Conservation (phyloP, 345 rosid species). For the Combretum micranthum region DNA sequence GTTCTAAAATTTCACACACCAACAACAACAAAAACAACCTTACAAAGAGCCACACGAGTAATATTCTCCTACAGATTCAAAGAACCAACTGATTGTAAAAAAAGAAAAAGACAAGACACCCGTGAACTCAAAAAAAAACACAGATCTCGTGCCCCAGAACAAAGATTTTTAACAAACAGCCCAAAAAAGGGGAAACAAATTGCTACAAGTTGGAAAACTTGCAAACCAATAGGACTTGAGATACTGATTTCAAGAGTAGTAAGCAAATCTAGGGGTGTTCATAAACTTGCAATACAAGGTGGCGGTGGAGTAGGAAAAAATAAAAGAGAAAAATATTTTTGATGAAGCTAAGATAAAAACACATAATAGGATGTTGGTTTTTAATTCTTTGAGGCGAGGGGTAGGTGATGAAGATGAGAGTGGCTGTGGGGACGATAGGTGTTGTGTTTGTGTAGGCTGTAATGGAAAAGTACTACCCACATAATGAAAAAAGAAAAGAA, state of each 20-base stretch:
- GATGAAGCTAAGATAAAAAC: no score
- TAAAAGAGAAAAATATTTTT: not conserved
- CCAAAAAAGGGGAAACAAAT: not conserved
- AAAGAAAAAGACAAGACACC: not conserved
- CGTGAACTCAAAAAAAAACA: not conserved
- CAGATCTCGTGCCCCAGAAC: slow-evolving; percentile 1
- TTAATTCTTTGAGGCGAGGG: no score
- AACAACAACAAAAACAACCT: not conserved
- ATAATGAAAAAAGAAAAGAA: no score
- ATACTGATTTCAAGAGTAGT: not conserved
- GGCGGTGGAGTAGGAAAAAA: not conserved
- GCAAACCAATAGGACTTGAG: not conserved
- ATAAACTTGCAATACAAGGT: not conserved
- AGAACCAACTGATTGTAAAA: not conserved
- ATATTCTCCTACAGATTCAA: not conserved
- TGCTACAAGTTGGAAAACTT: no score
- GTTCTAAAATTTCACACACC: slow-evolving; percentile 12
- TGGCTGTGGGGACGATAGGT: no score
- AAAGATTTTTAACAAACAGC: slow-evolving; percentile 1
- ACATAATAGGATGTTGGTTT: no score
- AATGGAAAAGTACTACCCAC: no score
- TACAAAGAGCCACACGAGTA: not conserved
- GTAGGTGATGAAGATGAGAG: no score
- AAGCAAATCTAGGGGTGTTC: not conserved
- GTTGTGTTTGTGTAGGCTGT: no score